These are phyloP conservation scores for Anthracocystis walkeri DNA, from an alignment of 1,284 basidiomycete genomes.

Conservation along the genomic window DNA sequence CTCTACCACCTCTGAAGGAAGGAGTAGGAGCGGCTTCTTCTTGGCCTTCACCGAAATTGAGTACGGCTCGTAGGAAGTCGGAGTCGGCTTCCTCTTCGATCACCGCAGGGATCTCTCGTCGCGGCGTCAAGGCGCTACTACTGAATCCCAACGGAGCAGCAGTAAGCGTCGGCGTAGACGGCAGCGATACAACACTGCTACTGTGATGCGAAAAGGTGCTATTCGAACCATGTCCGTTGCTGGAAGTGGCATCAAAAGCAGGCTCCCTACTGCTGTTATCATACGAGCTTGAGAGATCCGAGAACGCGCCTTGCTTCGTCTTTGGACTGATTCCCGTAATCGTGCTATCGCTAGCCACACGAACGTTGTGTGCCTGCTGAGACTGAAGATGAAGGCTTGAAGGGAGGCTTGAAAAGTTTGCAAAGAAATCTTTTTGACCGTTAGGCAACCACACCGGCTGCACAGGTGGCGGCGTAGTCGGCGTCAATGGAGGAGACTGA, in stretches of 20 bases:
- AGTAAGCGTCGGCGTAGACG: constrained; percentile 8
- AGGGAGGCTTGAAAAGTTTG: constrained; percentile 25
- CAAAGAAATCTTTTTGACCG: constrained; percentile 48
- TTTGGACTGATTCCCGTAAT: constrained; percentile 24
- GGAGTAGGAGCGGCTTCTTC: constrained; percentile 4
- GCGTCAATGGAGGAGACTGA: constrained; percentile 45
- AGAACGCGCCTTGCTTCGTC: constrained; percentile 16
- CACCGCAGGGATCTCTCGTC: constrained; percentile 29
- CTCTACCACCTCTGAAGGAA: constrained; percentile 38
- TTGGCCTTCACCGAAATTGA: constrained; percentile 46
- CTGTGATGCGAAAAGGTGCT: constrained; percentile 7
- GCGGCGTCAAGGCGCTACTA: constrained; percentile 2
- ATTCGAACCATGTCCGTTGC: constrained; percentile 14
- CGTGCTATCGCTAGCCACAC: not conserved
- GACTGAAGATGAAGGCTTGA: constrained; percentile 7
- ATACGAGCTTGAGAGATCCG: not conserved
- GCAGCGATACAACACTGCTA: constrained; percentile 9
- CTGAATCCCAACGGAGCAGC: constrained; percentile 6
- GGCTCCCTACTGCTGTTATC: not conserved
- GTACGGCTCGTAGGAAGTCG: constrained; percentile 55
- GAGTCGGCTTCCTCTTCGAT: constrained; percentile 52
- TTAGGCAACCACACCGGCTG: constrained; percentile 45
- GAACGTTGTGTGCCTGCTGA: not conserved
- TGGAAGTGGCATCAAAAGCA: too few relatives aligned
- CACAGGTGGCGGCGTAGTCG: constrained; percentile 36